phyloP scores from a whole-genome alignment of 1,139 yeast species.

The Kluyveromyces sp. region DNA sequence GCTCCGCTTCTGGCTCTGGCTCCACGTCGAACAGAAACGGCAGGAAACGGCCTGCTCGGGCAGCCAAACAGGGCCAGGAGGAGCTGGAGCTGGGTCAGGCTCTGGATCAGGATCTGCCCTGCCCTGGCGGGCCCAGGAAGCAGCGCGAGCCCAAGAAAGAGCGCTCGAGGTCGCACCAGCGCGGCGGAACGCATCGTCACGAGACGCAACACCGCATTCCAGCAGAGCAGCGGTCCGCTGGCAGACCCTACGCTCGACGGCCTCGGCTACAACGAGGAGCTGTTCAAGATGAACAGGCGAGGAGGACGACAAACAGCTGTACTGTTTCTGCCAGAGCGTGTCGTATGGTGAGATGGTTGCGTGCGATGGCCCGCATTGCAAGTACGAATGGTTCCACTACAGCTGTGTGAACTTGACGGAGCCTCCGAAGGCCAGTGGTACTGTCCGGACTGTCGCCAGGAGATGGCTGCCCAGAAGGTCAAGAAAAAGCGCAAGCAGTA shows the following conservation, averaged over 20 bases:
- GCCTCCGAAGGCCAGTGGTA: conserved; percentile 68
- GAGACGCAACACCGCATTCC: conserved; percentile 8
- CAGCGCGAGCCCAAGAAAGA: conserved; percentile 19
- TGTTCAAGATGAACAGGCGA: conserved; percentile 23
- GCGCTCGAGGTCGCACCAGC: conserved; percentile 12
- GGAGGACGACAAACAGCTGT: conserved; percentile 39
- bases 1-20: conserved; percentile 33
- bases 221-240: conserved; percentile 2
- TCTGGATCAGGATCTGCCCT: no score
- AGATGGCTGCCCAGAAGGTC: conserved; percentile 22
- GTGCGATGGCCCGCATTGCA: conserved; percentile 66
- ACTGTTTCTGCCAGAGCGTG: conserved; percentile 63
- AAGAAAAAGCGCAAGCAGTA: conserved; percentile 15
- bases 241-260: conserved; percentile 12
- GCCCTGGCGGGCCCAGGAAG: conserved; percentile 4
- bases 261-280: conserved; percentile 18
- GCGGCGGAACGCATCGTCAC: conserved; percentile 6
- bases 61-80: conserved; percentile 5
- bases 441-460: conserved; percentile 52
- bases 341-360: conserved; percentile 76
- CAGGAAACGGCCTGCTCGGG: conserved; percentile 10
- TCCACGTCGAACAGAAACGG: conserved; percentile 19
- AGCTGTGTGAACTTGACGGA: conserved; percentile 61
- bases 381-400: conserved; percentile 73
- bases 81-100: no score